Percentiles rank a stretch among this genome's conserved stretches.
phyloP scores from a whole-genome alignment of 2,329 filamentous ascomycete genomes.

The Dactylonectria estremocensis region DNA sequence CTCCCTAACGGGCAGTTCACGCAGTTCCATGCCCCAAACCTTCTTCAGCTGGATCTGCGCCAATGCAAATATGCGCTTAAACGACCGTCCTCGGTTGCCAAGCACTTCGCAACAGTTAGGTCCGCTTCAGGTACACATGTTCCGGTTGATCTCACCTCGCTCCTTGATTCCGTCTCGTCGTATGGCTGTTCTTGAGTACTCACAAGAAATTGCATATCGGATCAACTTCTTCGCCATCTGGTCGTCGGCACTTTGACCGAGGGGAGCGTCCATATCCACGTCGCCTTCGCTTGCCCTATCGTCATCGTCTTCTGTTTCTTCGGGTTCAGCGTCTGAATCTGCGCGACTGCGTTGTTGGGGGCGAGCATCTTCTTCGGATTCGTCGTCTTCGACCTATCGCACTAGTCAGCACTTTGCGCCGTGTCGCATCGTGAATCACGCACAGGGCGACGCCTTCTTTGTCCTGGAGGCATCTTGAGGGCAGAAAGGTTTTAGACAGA shows the following conservation, averaged over 20 bases:
- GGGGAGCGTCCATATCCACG: conserved; percentile 50
- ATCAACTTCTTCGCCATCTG: conserved; percentile 77
- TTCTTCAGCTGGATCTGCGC: conserved; percentile 81
- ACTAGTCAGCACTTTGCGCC: conserved; percentile 21
- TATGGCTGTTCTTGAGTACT: conserved; percentile 74
- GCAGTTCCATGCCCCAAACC: conserved; percentile 93
- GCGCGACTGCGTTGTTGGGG: conserved; percentile 51
- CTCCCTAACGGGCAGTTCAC: conserved; percentile 85
- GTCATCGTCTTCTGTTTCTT: conserved; percentile 54
- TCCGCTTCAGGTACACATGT: not conserved
- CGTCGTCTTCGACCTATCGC: conserved; percentile 48
- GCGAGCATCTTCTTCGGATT: conserved; percentile 52
- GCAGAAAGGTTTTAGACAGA: not conserved
- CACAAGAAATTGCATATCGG: conserved; percentile 77
- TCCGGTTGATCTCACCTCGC: conserved; percentile 62
- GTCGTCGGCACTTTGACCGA: conserved; percentile 60
- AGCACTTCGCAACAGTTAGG: conserved; percentile 70
- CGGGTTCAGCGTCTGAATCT: conserved; percentile 51
- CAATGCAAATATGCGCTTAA: conserved; percentile 82
- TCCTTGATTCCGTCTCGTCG: conserved; percentile 74
- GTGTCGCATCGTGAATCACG: conserved; percentile 25
- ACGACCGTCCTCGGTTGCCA: conserved; percentile 77
- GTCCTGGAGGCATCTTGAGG: conserved; percentile 50
- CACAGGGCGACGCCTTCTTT: conserved; percentile 54
- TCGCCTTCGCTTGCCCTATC: conserved; percentile 55